These are phyloP conservation scores for Metarhizium sp. DNA, from an alignment of 2,329 filamentous ascomycete genomes.

Conservation along the genomic window DNA sequence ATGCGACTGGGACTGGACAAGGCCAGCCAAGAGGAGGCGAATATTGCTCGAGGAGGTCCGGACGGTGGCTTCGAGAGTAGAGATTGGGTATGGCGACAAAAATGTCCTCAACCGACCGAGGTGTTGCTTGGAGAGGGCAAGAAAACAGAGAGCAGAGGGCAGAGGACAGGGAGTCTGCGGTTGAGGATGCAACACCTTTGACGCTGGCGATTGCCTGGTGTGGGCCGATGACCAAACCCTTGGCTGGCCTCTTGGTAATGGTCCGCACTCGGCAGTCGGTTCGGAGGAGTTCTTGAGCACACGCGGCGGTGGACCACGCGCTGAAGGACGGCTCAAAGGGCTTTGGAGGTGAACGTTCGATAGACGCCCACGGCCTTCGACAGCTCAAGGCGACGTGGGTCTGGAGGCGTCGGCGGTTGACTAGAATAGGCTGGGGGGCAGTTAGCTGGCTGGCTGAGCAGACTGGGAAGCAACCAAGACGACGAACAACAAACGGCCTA, in stretches of 20 bases:
- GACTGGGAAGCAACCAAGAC: too few relatives aligned
- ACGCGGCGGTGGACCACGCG: too few relatives aligned
- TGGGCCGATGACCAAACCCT: neutral
- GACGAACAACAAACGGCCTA: too few relatives aligned
- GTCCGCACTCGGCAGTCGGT: neutral
- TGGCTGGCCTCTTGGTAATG: neutral
- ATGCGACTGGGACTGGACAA: neutral
- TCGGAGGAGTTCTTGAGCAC: too few relatives aligned
- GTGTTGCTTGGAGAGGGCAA: too few relatives aligned
- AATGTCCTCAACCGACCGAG: neutral
- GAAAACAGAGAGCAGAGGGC: too few relatives aligned
- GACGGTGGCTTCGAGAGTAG: neutral
- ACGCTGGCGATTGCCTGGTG: neutral
- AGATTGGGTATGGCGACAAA: neutral
- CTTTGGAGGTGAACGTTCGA: neutral
- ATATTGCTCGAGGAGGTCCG: neutral
- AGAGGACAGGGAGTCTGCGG: too few relatives aligned
- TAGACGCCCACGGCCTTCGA: neutral
- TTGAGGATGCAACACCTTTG: neutral
- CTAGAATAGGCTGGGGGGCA: too few relatives aligned
- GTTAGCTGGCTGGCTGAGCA: neutral
- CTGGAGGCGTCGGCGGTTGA: neutral
- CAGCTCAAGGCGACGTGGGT: neutral
- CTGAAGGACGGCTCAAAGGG: neutral
- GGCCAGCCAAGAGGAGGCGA: neutral